Evolutionary conservation across 805 yeast genomes (phyloP).

Genomic region (Candida loeiensis): DNA sequence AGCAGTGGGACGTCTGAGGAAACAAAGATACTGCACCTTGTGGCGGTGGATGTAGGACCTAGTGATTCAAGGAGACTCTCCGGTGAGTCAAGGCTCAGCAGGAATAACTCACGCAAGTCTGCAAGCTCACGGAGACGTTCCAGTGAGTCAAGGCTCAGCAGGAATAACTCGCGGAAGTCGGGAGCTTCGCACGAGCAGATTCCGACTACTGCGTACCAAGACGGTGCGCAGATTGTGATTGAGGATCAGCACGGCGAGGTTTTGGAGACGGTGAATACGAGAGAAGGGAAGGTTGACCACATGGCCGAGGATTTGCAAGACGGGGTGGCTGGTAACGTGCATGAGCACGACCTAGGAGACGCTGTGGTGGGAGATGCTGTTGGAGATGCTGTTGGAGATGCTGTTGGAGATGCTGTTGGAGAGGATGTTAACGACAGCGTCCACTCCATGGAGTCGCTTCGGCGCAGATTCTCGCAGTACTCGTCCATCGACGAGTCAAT

Average conservation of each 20-base stretch:
- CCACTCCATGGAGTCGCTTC: slow-evolving; percentile 40
- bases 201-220: slow-evolving; percentile 48
- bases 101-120: neutral
- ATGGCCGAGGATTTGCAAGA: slow-evolving; percentile 6
- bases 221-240: slow-evolving; percentile 65
- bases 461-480: slow-evolving; percentile 33
- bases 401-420: too few species aligned
- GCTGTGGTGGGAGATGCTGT: too few species aligned
- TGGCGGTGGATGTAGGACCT: too few species aligned
- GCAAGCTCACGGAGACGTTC: neutral
- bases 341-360: too few species aligned
- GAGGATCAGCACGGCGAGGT: slow-evolving; percentile 87
- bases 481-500: slow-evolving; percentile 19
- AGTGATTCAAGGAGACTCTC: slow-evolving; percentile 9
- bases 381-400: too few species aligned
- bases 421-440: too few species aligned
- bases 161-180: slow-evolving; percentile 1
- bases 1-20: too few species aligned
- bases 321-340: neutral
- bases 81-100: neutral
- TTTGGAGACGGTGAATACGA: slow-evolving; percentile 48
- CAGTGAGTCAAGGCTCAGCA: neutral
- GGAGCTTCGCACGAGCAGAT: slow-evolving; percentile 3
- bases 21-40: too few species aligned
- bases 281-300: slow-evolving; percentile 15